These are phyloP conservation scores for Penicillium flavigenum DNA, from an alignment of 495 filamentous ascomycete genomes.

Conservation along the genomic window DNA sequence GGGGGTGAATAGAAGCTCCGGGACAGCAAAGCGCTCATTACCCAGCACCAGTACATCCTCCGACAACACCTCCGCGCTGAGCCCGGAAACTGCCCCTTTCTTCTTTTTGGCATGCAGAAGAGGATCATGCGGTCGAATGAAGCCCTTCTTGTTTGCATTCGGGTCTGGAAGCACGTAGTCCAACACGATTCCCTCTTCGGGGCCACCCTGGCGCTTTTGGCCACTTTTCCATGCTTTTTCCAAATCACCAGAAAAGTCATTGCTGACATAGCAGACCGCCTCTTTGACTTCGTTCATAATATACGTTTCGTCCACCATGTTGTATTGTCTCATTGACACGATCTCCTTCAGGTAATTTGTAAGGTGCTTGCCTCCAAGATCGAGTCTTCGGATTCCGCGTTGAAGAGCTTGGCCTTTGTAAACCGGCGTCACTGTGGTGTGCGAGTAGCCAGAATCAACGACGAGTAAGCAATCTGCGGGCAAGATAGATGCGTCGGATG, in stretches of 20 bases:
- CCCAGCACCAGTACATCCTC: conserved; percentile 85
- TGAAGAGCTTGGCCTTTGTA: conserved; percentile 79
- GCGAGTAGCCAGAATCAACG: conserved; percentile 89
- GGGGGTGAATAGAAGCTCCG: conserved; percentile 86
- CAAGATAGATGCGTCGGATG: conserved; percentile 30
- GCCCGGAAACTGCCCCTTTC: conserved; percentile 51
- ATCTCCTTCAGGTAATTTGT: conserved; percentile 94
- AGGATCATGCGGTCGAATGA: conserved; percentile 74
- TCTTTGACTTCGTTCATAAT: conserved; percentile 97
- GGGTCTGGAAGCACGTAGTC: conserved; percentile 96
- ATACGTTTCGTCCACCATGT: conserved; percentile 89
- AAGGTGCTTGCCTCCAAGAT: conserved; percentile 87
- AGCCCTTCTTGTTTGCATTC: conserved; percentile 69
- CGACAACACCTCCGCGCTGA: conserved; percentile 53
- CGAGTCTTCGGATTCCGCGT: conserved; percentile 77
- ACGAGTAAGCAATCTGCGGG: conserved; percentile 83
- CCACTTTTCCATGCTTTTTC: conserved; percentile 84
- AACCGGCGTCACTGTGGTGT: conserved; percentile 88
- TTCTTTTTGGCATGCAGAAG: conserved; percentile 57
- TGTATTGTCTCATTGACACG: conserved; percentile 85
- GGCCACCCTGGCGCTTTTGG: conserved; percentile 41
- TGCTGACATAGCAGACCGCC: conserved; percentile 76
- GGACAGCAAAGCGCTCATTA: conserved; percentile 89
- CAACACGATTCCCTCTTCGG: conserved; percentile 71
- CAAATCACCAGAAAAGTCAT: conserved; percentile 75